Percentiles rank a stretch among this genome's conserved stretches.
These are phyloP conservation scores for Ophiocordyceps sinensis DNA, from an alignment of 2,329 filamentous ascomycete genomes.

Conservation along the genomic window DNA sequence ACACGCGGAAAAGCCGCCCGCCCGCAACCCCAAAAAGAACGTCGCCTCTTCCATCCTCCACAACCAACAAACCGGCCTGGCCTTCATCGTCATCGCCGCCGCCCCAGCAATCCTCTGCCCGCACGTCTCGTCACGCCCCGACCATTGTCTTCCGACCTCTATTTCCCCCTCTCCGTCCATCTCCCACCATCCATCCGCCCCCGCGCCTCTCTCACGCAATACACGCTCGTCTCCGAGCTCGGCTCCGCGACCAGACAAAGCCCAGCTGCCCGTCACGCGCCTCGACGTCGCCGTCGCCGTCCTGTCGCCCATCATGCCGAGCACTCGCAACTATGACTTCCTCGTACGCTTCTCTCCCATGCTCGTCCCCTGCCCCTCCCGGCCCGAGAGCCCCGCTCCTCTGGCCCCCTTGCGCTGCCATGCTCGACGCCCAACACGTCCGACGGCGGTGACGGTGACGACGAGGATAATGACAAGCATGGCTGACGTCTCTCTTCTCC, in stretches of 20 bases:
- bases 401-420: not conserved
- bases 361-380: not conserved
- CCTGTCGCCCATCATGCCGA: constrained; percentile 55
- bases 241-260: not conserved
- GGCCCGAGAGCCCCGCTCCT: not conserved
- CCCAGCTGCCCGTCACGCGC: not conserved
- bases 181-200: too few species aligned
- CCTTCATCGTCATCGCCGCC: too few species aligned
- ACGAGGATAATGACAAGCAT: not conserved
- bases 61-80: too few species aligned
- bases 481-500: constrained; percentile 3
- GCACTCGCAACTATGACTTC: constrained; percentile 98
- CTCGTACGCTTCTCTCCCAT: constrained; percentile 48
- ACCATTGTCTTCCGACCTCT: too few species aligned
- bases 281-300: not conserved
- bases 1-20: too few species aligned
- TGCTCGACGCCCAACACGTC: not conserved
- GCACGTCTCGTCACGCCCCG: too few species aligned
- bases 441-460: not conserved
- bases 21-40: too few species aligned
- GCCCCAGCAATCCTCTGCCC: too few species aligned
- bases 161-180: too few species aligned
- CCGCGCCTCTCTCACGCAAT: not conserved
- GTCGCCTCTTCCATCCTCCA: too few species aligned
- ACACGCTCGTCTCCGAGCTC: not conserved